phyloP scores from a whole-genome alignment of 257 asterid genomes.

The Solanum lycopersicoides region DNA sequence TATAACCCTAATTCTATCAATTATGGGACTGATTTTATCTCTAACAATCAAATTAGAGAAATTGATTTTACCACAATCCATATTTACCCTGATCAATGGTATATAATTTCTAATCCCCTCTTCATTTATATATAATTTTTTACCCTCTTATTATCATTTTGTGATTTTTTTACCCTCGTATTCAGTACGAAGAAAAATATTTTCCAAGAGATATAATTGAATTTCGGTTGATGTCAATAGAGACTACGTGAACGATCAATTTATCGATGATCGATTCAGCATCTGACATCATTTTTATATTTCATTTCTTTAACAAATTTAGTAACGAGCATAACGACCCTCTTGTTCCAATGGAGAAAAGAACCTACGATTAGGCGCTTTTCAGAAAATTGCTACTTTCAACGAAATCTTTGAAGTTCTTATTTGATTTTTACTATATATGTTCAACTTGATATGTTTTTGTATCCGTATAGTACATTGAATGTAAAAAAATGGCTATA shows the following conservation, averaged over 20 bases:
- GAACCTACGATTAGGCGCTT: neutral
- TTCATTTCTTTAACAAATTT: neutral
- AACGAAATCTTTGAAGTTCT: neutral
- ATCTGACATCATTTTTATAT: no score
- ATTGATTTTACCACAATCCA: constrained; percentile 6
- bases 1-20: neutral
- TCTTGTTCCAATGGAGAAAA: no score
- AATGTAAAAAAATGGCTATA: fast-evolving
- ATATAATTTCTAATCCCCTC: neutral
- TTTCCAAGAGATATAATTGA: no score
- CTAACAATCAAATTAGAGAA: neutral
- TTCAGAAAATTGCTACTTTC: neutral
- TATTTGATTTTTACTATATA: no score
- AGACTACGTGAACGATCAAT: neutral
- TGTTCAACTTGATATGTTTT: neutral
- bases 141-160: neutral
- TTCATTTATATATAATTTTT: neutral
- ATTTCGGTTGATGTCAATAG: neutral
- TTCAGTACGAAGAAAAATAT: no score
- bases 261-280: neutral
- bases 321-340: no score
- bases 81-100: constrained; percentile 5
- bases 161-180: neutral
- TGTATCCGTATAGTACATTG: neutral
- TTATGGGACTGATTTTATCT: neutral